Evolutionary conservation across 169 alveolate genomes (phyloP), one percentile per base, ranked within the genome.

Genomic region (Plasmodium gaboni): DNA sequence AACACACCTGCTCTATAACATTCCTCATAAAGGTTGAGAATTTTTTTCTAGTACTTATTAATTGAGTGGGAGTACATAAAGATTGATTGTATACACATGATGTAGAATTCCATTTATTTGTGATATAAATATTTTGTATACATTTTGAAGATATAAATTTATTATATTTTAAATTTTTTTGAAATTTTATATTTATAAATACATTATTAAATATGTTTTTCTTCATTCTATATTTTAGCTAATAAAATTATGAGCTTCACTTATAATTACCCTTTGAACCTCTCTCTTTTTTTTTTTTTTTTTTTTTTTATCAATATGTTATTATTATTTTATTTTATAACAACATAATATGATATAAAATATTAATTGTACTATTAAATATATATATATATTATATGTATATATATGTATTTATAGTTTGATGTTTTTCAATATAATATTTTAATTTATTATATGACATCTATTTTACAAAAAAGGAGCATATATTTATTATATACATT

Each of bases 21-120:
- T 93, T 86, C 67, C 92, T 92, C 93, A 94, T 80, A 64, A 94
- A 94, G 50, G 95, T 91, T 6, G 93, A 94, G 26, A 93, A 94
- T 57, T 71, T 61, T 53, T 61, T 42, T 38, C 24, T 71, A 22
- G 60, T 15, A 44, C n/a, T 46, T 17, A 69, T 13, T 13, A 19
- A 70, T 22, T 59, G 13, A 17, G 46, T 24, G 28, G 51, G 1
- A 22, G 71, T 13, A 67, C n/a, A 42, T 15, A 22, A 22, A 22
- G 13, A 13, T 13, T 68, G 5, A 32, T 51, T 24, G 32, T 50
- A 63, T 51, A 51, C 1, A 44, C 17, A 17, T 32, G 7, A 32
- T 5, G 44, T 32, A 55, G 12, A 55, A 24, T 28, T 12, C 46
- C 5, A 12, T 19, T 15, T 38, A 78, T 78, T 64, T 10, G 9